Conservation (phyloP, 2,329 filamentous ascomycete genomes). For the Aspergillus transmontanensis region DNA sequence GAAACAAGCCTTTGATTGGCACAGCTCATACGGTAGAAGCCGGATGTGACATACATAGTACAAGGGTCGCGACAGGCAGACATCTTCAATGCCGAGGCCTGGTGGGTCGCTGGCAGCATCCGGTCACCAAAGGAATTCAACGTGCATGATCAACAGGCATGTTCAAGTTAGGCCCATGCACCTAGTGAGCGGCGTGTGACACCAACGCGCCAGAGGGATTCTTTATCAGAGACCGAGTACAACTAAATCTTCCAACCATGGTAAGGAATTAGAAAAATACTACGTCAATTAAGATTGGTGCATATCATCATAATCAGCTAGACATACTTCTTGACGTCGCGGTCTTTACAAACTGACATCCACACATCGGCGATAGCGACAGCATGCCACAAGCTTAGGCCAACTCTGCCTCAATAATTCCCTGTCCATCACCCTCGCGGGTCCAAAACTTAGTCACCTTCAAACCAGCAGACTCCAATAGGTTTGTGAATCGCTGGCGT, state of each 20-base stretch:
- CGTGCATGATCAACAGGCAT: neutral
- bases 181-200: neutral
- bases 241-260: neutral
- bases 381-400: neutral
- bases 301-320: neutral
- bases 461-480: slow-evolving; percentile 23
- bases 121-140: too few species aligned
- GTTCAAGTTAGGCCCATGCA: neutral
- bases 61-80: neutral
- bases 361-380: neutral
- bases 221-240: neutral
- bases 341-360: neutral
- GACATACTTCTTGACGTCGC: neutral
- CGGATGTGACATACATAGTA: neutral
- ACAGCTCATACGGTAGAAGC: neutral
- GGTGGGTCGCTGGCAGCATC: neutral
- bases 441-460: slow-evolving; percentile 21
- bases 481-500: slow-evolving; percentile 18
- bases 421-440: slow-evolving; percentile 21
- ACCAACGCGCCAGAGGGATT: neutral
- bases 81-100: neutral
- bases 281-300: neutral
- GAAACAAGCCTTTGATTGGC: neutral
- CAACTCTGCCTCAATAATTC: slow-evolving; percentile 23
- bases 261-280: neutral